Evolutionary conservation across 163 green algal genomes (phyloP).

Genomic region (Smithsoniella earleae): DNA sequence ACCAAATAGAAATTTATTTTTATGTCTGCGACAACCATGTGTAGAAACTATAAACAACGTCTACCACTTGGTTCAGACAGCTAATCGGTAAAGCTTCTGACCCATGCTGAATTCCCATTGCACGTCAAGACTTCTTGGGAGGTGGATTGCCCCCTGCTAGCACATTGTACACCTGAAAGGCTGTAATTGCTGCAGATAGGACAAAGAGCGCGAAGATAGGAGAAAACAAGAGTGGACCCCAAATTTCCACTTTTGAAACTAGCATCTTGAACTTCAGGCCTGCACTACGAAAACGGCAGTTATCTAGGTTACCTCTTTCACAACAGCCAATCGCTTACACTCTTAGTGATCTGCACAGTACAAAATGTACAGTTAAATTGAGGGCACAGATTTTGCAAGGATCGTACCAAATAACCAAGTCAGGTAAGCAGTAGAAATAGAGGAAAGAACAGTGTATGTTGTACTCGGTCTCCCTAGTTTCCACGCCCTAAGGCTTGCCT

Average conservation of each 20-base stretch:
- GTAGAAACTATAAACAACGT: no score
- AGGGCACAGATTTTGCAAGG: neutral
- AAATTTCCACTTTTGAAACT: slow-evolving; percentile 30
- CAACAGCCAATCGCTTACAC: neutral
- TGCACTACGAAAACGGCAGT: no score
- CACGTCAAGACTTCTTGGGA: no score
- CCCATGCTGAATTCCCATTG: no score
- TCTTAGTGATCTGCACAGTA: neutral
- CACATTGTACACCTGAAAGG: slow-evolving; percentile 69
- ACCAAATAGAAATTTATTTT: no score
- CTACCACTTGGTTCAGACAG: no score
- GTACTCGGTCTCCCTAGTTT: slow-evolving; percentile 32
- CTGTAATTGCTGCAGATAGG: slow-evolving; percentile 39
- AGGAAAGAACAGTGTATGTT: slow-evolving; percentile 39
- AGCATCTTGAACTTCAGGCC: slow-evolving; percentile 20
- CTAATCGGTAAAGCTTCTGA: no score
- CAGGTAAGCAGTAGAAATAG: slow-evolving; percentile 1
- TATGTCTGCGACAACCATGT: no score
- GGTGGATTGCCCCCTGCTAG: slow-evolving; percentile 62
- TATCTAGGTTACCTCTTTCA: neutral
- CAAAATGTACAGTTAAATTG: neutral
- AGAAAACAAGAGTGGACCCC: slow-evolving; percentile 32
- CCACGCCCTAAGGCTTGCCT: slow-evolving; percentile 49
- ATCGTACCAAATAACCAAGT: slow-evolving; percentile 36
- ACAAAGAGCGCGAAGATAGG: slow-evolving; percentile 38